Evolutionary conservation across 306 rosid species (phyloP).

Genomic region (Phaseolus lunatus): DNA sequence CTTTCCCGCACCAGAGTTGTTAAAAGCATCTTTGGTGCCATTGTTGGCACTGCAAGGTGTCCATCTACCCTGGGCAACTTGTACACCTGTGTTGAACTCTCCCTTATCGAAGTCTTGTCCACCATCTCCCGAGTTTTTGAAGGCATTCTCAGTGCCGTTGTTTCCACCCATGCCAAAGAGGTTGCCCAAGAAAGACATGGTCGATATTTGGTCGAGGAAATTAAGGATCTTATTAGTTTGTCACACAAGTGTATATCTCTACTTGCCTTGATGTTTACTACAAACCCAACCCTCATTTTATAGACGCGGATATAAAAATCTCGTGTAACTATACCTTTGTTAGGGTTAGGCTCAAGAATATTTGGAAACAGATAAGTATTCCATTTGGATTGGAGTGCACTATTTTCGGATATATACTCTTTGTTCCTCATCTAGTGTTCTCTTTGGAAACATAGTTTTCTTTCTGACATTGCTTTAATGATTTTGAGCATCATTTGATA

Average conservation of each 20-base stretch:
- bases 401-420: background rate
- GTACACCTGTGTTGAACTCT: background rate
- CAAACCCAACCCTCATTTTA: background rate
- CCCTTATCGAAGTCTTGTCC: background rate
- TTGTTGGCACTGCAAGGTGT: background rate
- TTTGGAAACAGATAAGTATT: background rate
- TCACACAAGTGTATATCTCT: background rate
- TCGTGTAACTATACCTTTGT: background rate
- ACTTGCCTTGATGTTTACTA: background rate
- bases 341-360: background rate
- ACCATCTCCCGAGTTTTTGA: background rate
- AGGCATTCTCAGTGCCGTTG: constrained; percentile 13
- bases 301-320: background rate
- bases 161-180: background rate
- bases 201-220: background rate
- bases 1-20: constrained; percentile 7
- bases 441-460: too few relatives aligned
- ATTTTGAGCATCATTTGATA: too few relatives aligned
- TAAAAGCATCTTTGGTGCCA: constrained; percentile 4
- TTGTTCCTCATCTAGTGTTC: background rate
- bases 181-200: background rate
- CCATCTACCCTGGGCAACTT: background rate
- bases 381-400: background rate
- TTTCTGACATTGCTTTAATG: too few relatives aligned
- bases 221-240: background rate